Base-by-base conservation (phyloP, 78 protist genomes). In the Trichosphaerium sp. region DNA sequence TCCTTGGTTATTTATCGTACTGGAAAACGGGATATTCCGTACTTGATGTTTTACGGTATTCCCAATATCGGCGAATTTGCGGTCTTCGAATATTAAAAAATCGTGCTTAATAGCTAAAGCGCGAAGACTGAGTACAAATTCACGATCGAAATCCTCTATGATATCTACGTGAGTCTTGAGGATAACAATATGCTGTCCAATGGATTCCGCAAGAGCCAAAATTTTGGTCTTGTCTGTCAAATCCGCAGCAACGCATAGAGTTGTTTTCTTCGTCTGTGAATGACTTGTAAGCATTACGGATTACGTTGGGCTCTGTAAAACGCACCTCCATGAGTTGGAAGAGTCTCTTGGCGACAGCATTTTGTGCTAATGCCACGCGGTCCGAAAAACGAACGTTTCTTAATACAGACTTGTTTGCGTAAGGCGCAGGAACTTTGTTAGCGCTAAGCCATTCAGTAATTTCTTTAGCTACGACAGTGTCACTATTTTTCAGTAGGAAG, bases 21-120 rank as follows among this genome's bases (percentile, higher is more conserved):
- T n/a, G n/a, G n/a, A n/a, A n/a, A n/a, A n/a, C n/a, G n/a, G n/a
- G n/a, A n/a, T n/a, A n/a, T n/a, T n/a, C n/a, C n/a, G n/a, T n/a
- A n/a, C n/a, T n/a, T 91, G 92, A 59, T 75, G 65, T 28, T 70
- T 37, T 0, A 73, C 88, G 18, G 88, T 78, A 65, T 75, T 85
- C 29, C 96, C 96, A 52, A 91, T 91, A 44, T 91, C 96, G 0
- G 96, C 96, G 51, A 91, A 91, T 69, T 91, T 91, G 44, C 96
- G 56, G 65, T 91, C 96, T 69, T 91, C 92, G 69, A 91, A 91
- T 25, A 91, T 78, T 34, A 87, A 47, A 58, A 91, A 87, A 44
- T 85, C 67, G 75, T 78, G 89, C 59, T 84, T 67, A 3, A 49
- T 21, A 1, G 84, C 78, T 25, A 79, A 43, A n/a, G 32, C 58